phyloP scores from a whole-genome alignment of 768 basidiomycete genomes.

The Calocera cornea region DNA sequence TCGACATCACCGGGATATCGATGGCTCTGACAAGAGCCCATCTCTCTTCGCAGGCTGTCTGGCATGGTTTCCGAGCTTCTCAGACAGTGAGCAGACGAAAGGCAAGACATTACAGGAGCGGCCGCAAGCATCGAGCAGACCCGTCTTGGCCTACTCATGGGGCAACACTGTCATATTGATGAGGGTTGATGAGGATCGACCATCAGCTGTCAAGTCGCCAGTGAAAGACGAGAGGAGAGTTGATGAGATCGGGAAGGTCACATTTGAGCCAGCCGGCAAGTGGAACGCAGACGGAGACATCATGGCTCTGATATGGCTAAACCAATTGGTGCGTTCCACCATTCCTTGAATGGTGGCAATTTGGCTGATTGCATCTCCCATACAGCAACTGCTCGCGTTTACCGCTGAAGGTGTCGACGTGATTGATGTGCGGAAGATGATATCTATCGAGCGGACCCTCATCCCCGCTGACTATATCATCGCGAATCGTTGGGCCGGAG shows the following conservation, averaged over 20 bases:
- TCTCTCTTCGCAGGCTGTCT: conserved; percentile 38
- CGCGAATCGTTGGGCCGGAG: background rate
- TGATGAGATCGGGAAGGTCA: conserved; percentile 46
- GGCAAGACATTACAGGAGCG: background rate
- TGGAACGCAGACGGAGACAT: conserved; percentile 53
- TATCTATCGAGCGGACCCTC: background rate
- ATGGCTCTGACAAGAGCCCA: conserved; percentile 27
- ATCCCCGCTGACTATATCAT: background rate
- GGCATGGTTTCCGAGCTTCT: conserved; percentile 69
- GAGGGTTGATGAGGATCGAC: conserved; percentile 39
- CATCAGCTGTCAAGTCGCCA: conserved; percentile 29
- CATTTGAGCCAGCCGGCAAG: conserved; percentile 44
- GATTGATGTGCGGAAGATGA: conserved; percentile 6
- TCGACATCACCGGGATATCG: conserved; percentile 45
- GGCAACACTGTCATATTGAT: conserved; percentile 53
- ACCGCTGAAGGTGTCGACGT: conserved; percentile 49
- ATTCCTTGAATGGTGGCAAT: background rate
- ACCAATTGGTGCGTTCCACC: conserved; percentile 54
- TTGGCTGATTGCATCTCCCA: background rate
- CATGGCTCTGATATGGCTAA: conserved; percentile 76
- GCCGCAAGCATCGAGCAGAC: conserved; percentile 22
- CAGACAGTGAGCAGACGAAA: conserved; percentile 6
- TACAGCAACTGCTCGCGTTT: conserved; percentile 54
- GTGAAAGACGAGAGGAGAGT: conserved; percentile 24
- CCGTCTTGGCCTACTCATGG: conserved; percentile 78